Percentiles rank a stretch among this genome's conserved stretches.
Conservation (phyloP, 2,329 filamentous ascomycete species). For the Fusarium domesticum region DNA sequence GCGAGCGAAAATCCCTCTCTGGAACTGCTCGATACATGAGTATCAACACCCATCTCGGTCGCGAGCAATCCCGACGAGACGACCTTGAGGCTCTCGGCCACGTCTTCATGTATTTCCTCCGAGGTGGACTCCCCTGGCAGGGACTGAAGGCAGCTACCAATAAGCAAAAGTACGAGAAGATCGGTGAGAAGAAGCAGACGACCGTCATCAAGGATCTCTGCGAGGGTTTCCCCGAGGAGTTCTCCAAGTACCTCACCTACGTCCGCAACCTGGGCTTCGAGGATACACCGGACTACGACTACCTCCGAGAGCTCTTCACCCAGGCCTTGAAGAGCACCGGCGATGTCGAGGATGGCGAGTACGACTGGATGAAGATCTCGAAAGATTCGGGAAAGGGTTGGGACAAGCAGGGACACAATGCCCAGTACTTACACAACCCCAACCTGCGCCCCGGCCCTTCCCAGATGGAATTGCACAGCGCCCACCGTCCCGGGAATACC, state of each 20-base stretch:
- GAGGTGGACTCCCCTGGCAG: conserved; percentile 70
- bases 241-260: conserved; percentile 96
- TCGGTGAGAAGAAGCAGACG: conserved; percentile 99
- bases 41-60: conserved; percentile 97
- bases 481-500: conserved; percentile 63
- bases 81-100: conserved; percentile 85
- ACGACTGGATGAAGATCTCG: conserved; percentile 99
- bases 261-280: conserved; percentile 98
- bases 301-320: conserved; percentile 92
- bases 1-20: conserved; percentile 93
- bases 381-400: conserved; percentile 80
- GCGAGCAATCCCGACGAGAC: conserved; percentile 93
- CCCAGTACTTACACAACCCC: conserved; percentile 65
- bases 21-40: conserved; percentile 98
- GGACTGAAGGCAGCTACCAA: conserved; percentile 71
- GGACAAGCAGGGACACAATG: conserved; percentile 71
- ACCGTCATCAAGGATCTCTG: conserved; percentile 96
- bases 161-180: conserved; percentile 99
- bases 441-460: conserved; percentile 78
- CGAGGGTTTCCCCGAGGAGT: conserved; percentile 93
- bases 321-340: conserved; percentile 92
- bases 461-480: conserved; percentile 78
- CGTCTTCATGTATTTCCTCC: conserved; percentile 72
- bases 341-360: conserved; percentile 95
- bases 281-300: conserved; percentile 97